These are phyloP conservation scores for Zygotorulaspora florentina DNA, from an alignment of 805 yeast species.

Conservation along the genomic window DNA sequence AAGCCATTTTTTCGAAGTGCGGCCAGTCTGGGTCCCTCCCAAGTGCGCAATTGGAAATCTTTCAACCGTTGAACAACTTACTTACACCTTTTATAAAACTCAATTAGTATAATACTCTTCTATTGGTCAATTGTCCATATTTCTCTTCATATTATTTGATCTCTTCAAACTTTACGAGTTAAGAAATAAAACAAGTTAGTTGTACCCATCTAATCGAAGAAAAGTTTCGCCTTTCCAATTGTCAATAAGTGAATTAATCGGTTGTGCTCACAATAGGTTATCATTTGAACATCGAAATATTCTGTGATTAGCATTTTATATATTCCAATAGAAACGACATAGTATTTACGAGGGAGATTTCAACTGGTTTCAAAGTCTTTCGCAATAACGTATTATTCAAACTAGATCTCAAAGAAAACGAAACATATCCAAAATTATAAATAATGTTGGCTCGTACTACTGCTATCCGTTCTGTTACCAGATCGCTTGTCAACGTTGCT, in stretches of 20 bases:
- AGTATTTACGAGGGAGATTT: background rate
- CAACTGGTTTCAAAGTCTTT: slow-evolving; percentile 2
- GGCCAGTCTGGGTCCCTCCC: background rate
- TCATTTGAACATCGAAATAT: background rate
- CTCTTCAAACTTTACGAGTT: too few relatives aligned
- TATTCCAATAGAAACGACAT: slow-evolving; percentile 1
- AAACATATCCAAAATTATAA: background rate
- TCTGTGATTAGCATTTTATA: slow-evolving; percentile 4
- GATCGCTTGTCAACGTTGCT: slow-evolving; percentile 47
- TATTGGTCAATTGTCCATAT: too few relatives aligned
- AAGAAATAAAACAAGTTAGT: too few relatives aligned
- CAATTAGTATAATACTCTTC: too few relatives aligned
- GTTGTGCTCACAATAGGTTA: background rate
- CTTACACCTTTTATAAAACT: background rate
- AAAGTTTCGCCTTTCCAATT: background rate
- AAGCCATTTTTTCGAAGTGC: background rate
- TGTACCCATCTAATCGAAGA: too few relatives aligned
- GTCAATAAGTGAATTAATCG: too few relatives aligned
- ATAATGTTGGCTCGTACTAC: slow-evolving; percentile 83
- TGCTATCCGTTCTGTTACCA: slow-evolving; percentile 79
- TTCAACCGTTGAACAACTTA: background rate
- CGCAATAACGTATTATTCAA: background rate
- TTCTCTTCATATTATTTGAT: too few relatives aligned
- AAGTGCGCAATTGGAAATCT: background rate
- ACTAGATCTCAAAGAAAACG: background rate